Conservation (phyloP, 768 basidiomycete species). For the Sarcodon sp. region DNA sequence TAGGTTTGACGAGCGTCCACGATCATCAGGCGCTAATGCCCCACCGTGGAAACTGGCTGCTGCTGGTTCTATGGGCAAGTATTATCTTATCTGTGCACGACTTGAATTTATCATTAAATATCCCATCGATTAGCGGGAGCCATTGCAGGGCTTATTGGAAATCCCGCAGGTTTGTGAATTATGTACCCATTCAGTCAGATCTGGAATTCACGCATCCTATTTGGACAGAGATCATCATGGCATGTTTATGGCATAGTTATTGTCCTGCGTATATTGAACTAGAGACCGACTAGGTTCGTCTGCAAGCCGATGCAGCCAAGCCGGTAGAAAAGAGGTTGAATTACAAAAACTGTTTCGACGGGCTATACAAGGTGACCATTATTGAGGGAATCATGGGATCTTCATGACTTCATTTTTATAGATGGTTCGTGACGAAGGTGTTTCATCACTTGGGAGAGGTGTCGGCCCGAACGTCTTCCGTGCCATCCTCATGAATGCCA, state of each 20-base stretch:
- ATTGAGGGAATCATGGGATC: not conserved
- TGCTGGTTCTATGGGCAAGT: constrained; percentile 81
- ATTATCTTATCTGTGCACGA: not conserved
- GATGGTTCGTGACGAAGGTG: constrained; percentile 85
- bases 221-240: constrained; percentile 16
- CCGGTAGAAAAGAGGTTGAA: constrained; percentile 80
- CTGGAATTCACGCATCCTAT: constrained; percentile 1
- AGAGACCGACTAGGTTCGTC: constrained; percentile 38
- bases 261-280: not conserved
- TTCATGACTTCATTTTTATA: constrained; percentile 13
- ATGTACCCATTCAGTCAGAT: not conserved
- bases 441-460: constrained; percentile 63
- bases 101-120: too few species aligned
- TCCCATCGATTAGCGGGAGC: constrained; percentile 47
- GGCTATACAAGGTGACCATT: constrained; percentile 62
- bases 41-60: constrained; percentile 72
- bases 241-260: not conserved
- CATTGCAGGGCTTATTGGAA: constrained; percentile 81
- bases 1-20: not conserved
- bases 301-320: constrained; percentile 88
- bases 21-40: constrained; percentile 35
- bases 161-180: constrained; percentile 55
- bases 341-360: constrained; percentile 85
- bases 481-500: constrained; percentile 83
- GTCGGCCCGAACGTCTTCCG: constrained; percentile 79